Percentiles rank a stretch among this genome's conserved stretches.
phyloP scores from a whole-genome alignment of 768 basidiomycete species.

The Mycena kentingensis region DNA sequence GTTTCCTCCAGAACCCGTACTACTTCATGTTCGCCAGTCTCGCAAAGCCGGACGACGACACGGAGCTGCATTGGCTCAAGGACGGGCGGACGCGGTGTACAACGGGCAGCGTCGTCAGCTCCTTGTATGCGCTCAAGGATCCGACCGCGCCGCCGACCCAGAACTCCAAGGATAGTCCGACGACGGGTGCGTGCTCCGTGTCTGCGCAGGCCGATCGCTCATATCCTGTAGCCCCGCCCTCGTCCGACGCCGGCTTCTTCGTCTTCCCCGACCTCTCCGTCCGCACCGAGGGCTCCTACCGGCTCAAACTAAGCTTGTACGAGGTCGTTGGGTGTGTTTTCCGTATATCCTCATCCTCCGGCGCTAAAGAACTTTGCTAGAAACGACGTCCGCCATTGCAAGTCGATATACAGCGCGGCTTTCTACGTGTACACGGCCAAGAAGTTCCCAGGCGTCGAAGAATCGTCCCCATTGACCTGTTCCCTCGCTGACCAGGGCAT shows the following conservation, averaged over 20 bases:
- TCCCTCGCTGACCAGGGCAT: constrained; percentile 95
- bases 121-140: constrained; percentile 88
- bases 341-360: background rate
- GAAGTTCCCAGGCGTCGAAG: constrained; percentile 97
- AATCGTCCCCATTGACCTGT: constrained; percentile 86
- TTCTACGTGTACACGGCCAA: constrained; percentile 97
- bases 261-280: constrained; percentile 96
- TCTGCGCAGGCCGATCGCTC: background rate
- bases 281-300: constrained; percentile 88
- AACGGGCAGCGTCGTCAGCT: constrained; percentile 87
- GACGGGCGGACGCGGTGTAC: constrained; percentile 92
- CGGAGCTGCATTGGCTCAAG: constrained; percentile 84
- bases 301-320: constrained; percentile 71
- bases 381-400: constrained; percentile 86
- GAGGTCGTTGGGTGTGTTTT: constrained; percentile 86
- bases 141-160: constrained; percentile 26
- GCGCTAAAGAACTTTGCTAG: constrained; percentile 38
- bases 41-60: constrained; percentile 85
- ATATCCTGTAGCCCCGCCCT: constrained; percentile 23
- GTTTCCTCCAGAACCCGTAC: constrained; percentile 86
- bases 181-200: constrained; percentile 11
- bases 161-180: constrained; percentile 31
- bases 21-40: constrained; percentile 95
- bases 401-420: constrained; percentile 81
- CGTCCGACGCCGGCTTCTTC: constrained; percentile 86